A percentile compares a stretch with the other conserved stretches of the same genome.
Evolutionary conservation across 768 basidiomycete species (phyloP).

Genomic region (Russula lepida): DNA sequence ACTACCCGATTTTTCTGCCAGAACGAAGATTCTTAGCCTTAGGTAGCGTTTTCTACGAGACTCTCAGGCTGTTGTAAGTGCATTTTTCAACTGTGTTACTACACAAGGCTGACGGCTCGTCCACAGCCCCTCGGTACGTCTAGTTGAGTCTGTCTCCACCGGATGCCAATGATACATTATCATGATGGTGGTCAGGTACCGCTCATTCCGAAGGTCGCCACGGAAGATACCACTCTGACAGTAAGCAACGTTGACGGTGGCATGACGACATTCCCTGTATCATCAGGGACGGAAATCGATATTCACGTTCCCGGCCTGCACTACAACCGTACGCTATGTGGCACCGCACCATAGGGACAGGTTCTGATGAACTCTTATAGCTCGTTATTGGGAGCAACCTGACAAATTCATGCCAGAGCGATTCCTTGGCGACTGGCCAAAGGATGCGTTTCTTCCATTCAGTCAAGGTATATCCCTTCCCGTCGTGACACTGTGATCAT

Average conservation of each 20-base stretch:
- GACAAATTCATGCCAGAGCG: conserved; percentile 35
- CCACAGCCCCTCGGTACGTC: conserved; percentile 7
- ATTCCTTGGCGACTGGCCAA: conserved; percentile 28
- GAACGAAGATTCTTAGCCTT: not conserved
- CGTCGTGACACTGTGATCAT: not conserved
- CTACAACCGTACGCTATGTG: conserved; percentile 36
- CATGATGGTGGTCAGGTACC: conserved; percentile 32
- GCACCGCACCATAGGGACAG: no score
- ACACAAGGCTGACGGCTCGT: not conserved
- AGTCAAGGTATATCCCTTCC: conserved; percentile 17
- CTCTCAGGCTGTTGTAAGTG: conserved; percentile 34
- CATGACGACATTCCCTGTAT: conserved; percentile 34
- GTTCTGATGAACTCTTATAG: conserved; percentile 25
- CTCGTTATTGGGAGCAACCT: conserved; percentile 49
- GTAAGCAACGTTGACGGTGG: conserved; percentile 32
- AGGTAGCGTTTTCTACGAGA: conserved; percentile 41
- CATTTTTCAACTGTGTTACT: not conserved
- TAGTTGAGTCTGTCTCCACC: not conserved
- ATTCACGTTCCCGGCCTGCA: conserved; percentile 38
- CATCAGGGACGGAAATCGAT: conserved; percentile 33
- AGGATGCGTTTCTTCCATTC: conserved; percentile 30
- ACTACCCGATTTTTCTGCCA: not conserved
- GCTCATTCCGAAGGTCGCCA: conserved; percentile 36
- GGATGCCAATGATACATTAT: no score
- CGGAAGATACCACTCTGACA: conserved; percentile 39